These are phyloP conservation scores for Batkoa obscura DNA, from an alignment of 371 early-diverging fungal species.

Conservation along the genomic window DNA sequence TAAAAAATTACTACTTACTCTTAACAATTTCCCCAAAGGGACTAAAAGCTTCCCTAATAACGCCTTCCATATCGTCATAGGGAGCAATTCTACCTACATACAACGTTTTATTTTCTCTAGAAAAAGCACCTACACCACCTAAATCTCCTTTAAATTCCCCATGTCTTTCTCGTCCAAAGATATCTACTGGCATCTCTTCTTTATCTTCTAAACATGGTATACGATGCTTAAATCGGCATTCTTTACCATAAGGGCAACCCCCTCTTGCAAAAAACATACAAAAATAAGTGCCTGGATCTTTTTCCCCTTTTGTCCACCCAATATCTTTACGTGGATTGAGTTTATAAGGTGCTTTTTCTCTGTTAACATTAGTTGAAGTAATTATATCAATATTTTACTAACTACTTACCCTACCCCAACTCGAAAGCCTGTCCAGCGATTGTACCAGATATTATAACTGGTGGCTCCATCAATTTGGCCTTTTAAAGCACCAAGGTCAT, in stretches of 20 bases:
- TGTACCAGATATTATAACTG: slow-evolving; percentile 66
- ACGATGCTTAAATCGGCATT: slow-evolving; percentile 56
- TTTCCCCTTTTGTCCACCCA: slow-evolving; percentile 49
- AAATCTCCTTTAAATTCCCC: slow-evolving; percentile 67
- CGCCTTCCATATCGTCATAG: slow-evolving; percentile 31
- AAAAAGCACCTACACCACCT: slow-evolving; percentile 76
- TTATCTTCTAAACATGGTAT: slow-evolving; percentile 41
- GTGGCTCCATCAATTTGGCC: slow-evolving; percentile 22
- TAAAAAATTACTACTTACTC: slow-evolving; percentile 17
- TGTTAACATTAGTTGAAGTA: slow-evolving; percentile 5
- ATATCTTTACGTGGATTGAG: slow-evolving; percentile 44
- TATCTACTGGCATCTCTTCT: slow-evolving; percentile 45
- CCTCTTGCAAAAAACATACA: slow-evolving; percentile 73
- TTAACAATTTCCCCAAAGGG: slow-evolving; percentile 60
- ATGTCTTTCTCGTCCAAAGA: slow-evolving; percentile 64
- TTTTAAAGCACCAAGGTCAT: slow-evolving; percentile 17
- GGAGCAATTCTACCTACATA: slow-evolving; percentile 54
- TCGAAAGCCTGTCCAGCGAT: slow-evolving; percentile 33
- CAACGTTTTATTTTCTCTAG: slow-evolving; percentile 45
- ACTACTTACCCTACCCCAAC: slow-evolving; percentile 3
- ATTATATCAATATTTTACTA: slow-evolving; percentile 8
- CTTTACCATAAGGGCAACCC: slow-evolving; percentile 49
- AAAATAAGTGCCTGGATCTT: slow-evolving; percentile 39
- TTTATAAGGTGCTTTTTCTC: slow-evolving; percentile 36
- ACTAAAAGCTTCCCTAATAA: slow-evolving; percentile 46